phyloP scores from a whole-genome alignment of 73 alveolate species.

The Paramecium biaurelia region DNA sequence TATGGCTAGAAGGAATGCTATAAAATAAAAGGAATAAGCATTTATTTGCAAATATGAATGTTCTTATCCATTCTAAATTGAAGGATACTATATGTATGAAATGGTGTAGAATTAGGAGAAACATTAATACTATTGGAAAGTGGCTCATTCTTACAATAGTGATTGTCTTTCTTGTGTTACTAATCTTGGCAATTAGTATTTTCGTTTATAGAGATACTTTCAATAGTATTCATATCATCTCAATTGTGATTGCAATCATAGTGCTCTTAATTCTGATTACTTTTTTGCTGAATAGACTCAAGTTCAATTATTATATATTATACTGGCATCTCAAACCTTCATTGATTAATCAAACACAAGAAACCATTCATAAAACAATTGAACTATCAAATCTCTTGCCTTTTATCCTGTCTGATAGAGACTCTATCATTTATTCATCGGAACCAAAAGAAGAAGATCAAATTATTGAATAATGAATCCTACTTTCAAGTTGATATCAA shows the following conservation, averaged over 20 bases:
- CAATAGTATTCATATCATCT: neutral
- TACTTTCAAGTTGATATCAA: neutral
- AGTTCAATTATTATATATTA: neutral
- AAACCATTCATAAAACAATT: neutral
- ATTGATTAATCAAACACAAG: neutral
- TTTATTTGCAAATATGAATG: conserved; percentile 5
- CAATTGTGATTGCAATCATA: neutral
- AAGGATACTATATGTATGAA: conserved; percentile 26
- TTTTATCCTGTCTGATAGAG: neutral
- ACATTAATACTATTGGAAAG: neutral
- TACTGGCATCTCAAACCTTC: neutral
- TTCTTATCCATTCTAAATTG: neutral
- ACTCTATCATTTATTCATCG: neutral
- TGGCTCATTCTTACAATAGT: neutral
- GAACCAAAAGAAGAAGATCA: neutral
- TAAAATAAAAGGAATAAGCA: neutral
- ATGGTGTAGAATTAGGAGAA: neutral
- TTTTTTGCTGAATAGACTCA: neutral
- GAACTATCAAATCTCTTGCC: neutral
- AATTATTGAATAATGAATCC: neutral
- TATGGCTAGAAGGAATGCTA: neutral
- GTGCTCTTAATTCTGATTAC: neutral
- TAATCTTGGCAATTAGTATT: neutral
- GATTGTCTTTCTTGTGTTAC: neutral
- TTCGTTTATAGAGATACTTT: neutral